A percentile compares a stretch with the other conserved stretches of the same genome.
These are phyloP conservation scores for Apiospora sp. DNA, from an alignment of 2,329 filamentous ascomycete species.

Conservation along the genomic window DNA sequence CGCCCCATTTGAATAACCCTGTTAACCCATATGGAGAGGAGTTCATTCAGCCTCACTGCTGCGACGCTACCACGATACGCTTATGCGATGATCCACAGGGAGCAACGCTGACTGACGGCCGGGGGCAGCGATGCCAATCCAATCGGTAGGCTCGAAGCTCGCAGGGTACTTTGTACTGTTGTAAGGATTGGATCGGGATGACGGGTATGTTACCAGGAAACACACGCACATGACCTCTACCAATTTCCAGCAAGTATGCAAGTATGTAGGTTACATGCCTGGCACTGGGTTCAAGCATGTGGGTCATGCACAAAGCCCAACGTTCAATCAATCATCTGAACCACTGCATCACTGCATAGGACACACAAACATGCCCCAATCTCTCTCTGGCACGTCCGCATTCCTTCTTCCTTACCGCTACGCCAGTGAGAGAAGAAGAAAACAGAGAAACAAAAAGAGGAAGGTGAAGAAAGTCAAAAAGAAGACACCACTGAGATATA, in stretches of 20 bases:
- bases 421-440: background rate
- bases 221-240: background rate
- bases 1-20: constrained; percentile 13
- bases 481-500: background rate
- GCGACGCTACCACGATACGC: constrained; percentile 20
- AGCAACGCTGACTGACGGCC: background rate
- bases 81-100: constrained; percentile 20
- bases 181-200: no score
- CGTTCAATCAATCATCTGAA: no score
- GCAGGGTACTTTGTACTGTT: background rate
- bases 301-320: no score
- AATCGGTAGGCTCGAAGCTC: background rate
- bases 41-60: constrained; percentile 23
- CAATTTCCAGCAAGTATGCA: no score
- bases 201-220: background rate
- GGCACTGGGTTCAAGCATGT: no score
- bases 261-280: no score
- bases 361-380: background rate
- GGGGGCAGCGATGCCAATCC: background rate
- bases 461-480: background rate
- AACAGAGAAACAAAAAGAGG: background rate
- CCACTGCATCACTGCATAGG: no score
- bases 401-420: background rate
- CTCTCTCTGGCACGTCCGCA: background rate
- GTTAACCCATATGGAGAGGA: constrained; percentile 13